Base-by-base conservation (phyloP, 1,139 yeast species). In the Geotrichum macrosporum region DNA sequence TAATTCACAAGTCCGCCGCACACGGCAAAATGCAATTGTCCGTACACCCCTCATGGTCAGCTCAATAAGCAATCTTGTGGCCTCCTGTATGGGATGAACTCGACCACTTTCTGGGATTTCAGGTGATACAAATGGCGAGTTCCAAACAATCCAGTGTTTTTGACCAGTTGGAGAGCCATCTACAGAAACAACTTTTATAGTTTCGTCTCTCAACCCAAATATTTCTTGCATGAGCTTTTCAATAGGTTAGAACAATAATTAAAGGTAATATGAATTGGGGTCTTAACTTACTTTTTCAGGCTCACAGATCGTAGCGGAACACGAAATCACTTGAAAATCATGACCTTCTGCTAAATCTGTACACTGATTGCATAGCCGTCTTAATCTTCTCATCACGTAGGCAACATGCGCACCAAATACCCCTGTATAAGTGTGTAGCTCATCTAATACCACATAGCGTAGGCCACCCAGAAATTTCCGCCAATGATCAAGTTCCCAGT, bases 321-420 rank as follows among this genome's bases (percentile, higher is more conserved):
- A 89, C 1, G 95, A 84, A 5, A 92, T 78, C 58, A 84, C 86
- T 49, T 75, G 76, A 36, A 85, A 57, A 1, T 66, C 52, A 19
- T 64, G 27, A 8, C 9, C 54, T 53, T 81, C 79, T 2, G 83
- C 81, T 44, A 77, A 54, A 53, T 81, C 79, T 2, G 83, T 82
- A 45, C 78, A 66, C 51, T 71, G 68, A 2, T 68, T 61, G 52
- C 85, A 80, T 8, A 85, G 58, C 38, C 95, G 66, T 36, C 82
- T 69, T 32, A 92, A 66, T 41, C 99, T 66, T 43, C 95, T 72
- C 81, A 92, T 78, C 0, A 92, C 81, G 50, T 83, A 73, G 2
- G 95, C 83, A 0, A 92, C 96, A 66, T 92, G 89, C 0, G 94
- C 78, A 0, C 99, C 99, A 69, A 92, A 92, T 0, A 87, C 72